Evolutionary conservation across 1,284 basidiomycete genomes (phyloP), one percentile per base, ranked within the genome.

Genomic region (Ustilago trichophora): DNA sequence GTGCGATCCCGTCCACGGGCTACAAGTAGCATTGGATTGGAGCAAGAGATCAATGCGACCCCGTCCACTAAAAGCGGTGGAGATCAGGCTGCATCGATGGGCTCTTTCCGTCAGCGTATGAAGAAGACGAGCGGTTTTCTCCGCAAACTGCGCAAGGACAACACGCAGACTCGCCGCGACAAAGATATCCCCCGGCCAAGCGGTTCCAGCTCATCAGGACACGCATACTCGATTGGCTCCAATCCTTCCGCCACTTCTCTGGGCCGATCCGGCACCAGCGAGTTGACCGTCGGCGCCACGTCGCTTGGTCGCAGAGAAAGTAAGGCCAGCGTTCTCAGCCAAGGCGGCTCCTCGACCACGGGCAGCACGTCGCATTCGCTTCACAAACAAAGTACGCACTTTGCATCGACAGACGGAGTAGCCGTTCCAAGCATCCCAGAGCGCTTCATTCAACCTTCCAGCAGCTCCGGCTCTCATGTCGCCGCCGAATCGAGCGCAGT

Each of bases 91-190:
- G 35, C 34, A 1, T 35, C 50, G 11, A 62, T 37, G 34, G 68
- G 55, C 22, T 40, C 56, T 6, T 75, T 77, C 44, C 66, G 62
- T 15, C 67, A 75, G 26, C 55, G 75, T 15, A 71, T 78, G 70
- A 78, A 78, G 38, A 78, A 78, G 55, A 78, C 76, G 2, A 74
- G 74, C 47, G 73, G 74, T 25, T 76, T 77, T 32, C 44, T 77
- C n/a, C 63, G 60, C 12, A 74, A 60, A 43, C 37, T 71, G 24
- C 56, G 68, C 3, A 68, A 64, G 11, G 67, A 62, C 29, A 44
- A 21, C 36, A 38, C 31, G 8, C 36, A 33, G 33, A 19, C 12
- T 13, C 34, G 65, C 50, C 41, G 53, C 31, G 45, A 55, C 13
- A 41, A 44, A 24, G 50, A 56, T 24, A 26, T 40, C 19, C 15